phyloP scores from a whole-genome alignment of 768 basidiomycete species.

The Russula foetens region DNA sequence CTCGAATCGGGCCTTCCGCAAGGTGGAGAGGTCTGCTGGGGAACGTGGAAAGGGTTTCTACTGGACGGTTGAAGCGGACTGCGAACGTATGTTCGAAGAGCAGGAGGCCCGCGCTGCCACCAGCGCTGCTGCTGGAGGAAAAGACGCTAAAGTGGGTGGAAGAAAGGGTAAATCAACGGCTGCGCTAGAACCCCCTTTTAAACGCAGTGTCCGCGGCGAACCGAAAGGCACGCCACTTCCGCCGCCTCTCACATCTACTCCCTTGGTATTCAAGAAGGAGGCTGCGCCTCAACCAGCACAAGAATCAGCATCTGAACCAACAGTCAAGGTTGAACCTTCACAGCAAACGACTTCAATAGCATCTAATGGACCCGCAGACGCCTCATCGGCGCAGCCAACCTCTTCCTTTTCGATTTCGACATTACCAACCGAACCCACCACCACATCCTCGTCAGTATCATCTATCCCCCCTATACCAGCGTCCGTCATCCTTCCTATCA shows the following conservation, averaged over 20 bases:
- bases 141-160: constrained; percentile 34
- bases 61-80: constrained; percentile 81
- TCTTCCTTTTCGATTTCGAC: constrained; percentile 21
- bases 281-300: constrained; percentile 2
- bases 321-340: constrained; percentile 24
- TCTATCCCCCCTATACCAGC: constrained; percentile 27
- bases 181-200: constrained; percentile 54
- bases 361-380: constrained; percentile 19
- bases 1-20: constrained; percentile 84
- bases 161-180: constrained; percentile 53
- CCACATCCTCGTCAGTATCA: constrained; percentile 1
- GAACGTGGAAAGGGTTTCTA: constrained; percentile 89
- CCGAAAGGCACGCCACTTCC: constrained; percentile 49
- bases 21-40: constrained; percentile 76
- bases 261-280: constrained; percentile 43
- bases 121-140: constrained; percentile 25
- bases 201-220: constrained; percentile 62
- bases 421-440: background rate
- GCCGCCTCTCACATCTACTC: constrained; percentile 61
- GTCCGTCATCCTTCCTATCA: constrained; percentile 63
- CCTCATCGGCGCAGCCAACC: background rate
- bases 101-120: constrained; percentile 45
- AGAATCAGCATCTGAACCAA: constrained; percentile 10
- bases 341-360: constrained; percentile 13
- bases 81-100: constrained; percentile 59